Conservation (phyloP, 2,329 filamentous ascomycete genomes). For the Cytospora mali region DNA sequence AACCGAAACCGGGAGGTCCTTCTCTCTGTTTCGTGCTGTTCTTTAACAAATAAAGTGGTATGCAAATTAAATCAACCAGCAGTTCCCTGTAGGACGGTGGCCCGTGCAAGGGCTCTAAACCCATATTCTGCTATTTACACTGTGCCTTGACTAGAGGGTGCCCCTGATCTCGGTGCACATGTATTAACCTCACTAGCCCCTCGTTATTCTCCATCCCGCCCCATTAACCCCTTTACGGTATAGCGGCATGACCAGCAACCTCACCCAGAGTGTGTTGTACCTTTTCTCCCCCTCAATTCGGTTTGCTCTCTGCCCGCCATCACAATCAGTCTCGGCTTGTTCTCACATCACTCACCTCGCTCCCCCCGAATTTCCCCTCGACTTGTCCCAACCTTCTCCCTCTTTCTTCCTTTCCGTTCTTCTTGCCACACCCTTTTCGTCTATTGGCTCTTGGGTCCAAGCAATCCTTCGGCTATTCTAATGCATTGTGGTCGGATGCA, state of each 20-base stretch:
- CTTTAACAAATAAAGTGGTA: background rate
- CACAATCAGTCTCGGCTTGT: slow-evolving; percentile 14
- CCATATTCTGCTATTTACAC: background rate
- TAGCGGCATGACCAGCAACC: slow-evolving; percentile 4
- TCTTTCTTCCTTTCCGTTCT: slow-evolving; percentile 21
- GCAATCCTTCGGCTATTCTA: slow-evolving; percentile 6
- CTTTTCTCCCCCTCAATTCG: background rate
- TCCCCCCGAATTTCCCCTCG: slow-evolving; percentile 18
- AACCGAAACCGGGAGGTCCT: too few relatives aligned
- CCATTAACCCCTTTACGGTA: background rate
- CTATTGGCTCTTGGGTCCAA: slow-evolving; percentile 17
- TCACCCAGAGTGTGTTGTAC: slow-evolving; percentile 22
- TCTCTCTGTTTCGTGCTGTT: background rate
- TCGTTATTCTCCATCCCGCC: background rate
- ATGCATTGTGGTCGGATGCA: slow-evolving; percentile 14
- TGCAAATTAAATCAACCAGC: background rate
- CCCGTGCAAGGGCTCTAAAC: background rate
- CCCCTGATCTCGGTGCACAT: background rate
- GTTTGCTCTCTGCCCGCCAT: slow-evolving; percentile 8
- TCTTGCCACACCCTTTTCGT: slow-evolving; percentile 18
- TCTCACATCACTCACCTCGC: slow-evolving; percentile 23
- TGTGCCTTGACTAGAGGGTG: background rate
- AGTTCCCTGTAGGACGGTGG: background rate
- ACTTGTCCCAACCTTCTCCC: slow-evolving; percentile 27
- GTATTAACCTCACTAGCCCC: background rate